Conservation (phyloP, 305 asterid species). For the Caryopteris hybrid region DNA sequence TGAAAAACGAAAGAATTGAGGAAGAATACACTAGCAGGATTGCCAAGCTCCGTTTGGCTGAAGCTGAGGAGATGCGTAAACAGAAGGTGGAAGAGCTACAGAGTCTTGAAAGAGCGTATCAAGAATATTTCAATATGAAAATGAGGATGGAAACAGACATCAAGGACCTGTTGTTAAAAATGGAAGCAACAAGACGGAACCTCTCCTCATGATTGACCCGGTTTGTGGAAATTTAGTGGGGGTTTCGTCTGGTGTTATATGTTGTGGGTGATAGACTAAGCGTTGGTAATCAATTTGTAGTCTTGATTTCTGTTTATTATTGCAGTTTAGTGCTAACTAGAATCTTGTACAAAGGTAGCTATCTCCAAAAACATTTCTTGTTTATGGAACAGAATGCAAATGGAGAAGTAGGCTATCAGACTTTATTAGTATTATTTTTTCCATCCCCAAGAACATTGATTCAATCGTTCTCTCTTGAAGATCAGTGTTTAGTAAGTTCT, state of each 20-base stretch:
- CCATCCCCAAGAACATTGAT: constrained; percentile 6
- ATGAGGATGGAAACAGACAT: constrained; percentile 90
- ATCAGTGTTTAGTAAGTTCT: not conserved
- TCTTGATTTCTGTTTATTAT: constrained; percentile 20
- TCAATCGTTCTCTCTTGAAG: constrained; percentile 11
- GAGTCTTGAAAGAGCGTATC: constrained; percentile 57
- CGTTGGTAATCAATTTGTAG: constrained; percentile 22
- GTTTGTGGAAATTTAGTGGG: not conserved
- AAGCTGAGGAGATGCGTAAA: constrained; percentile 84
- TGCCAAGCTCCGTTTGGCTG: constrained; percentile 59
- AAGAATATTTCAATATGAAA: constrained; percentile 75
- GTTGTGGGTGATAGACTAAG: not conserved
- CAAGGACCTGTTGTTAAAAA: constrained; percentile 79
- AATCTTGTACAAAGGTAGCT: constrained; percentile 39
- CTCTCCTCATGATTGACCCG: constrained; percentile 36
- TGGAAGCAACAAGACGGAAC: constrained; percentile 89
- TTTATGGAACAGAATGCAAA: constrained; percentile 11
- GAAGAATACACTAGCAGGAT: constrained; percentile 38
- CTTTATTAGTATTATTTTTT: constrained; percentile 10
- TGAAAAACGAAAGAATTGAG: constrained; percentile 61
- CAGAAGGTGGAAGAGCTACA: constrained; percentile 84
- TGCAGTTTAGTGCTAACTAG: constrained; percentile 41
- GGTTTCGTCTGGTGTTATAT: not conserved
- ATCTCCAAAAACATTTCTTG: constrained; percentile 19
- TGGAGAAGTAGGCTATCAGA: constrained; percentile 27